Evolutionary conservation across 768 basidiomycete species (phyloP), one percentile per base, ranked within the genome.

Genomic region (Cystobasidium onofrii): DNA sequence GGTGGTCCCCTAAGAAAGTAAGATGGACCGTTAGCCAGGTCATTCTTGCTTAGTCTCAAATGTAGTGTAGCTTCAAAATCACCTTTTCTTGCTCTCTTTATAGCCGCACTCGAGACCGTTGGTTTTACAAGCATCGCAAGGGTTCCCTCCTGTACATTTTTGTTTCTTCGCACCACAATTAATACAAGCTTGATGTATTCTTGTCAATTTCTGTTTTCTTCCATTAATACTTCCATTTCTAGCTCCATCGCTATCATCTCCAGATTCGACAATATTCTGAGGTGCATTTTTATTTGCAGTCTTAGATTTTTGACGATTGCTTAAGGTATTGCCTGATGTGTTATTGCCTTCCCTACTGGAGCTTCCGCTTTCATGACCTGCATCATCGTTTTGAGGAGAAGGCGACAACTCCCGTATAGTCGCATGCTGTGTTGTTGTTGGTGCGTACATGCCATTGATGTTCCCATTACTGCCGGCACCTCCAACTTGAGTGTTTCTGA

Each of bases 171-270:
- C 34, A 1, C 27, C 50, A 29, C 69, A 71, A 36, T 27, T 71
- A n/a, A 71, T 61, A 55, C 69, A 71, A 3, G 69, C 69, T 44
- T 71, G 69, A 36, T 71, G 69, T 52, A 71, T 71, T 9, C 69
- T 23, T 4, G 52, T 55, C 33, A 71, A 29, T 31, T 71, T 71
- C 54, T 36, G 54, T 55, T 71, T 67, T 34, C 36, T 64, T 4
- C 43, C 39, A 27, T 27, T 34, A 13, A 23, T 13, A 60, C 57
- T 34, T 29, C 33, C 29, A 60, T 60, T 34, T 60, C 46, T 50
- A 20, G 10, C 46, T 7, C 15, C 46, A 50, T 60, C 57, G 33
- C 33, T 60, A 13, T 60, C 29, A 4, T 27, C 25, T 17, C 23
- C 57, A 29, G 57, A 60, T 60, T 60, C 57, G 15, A 27, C 57